phyloP scores from a whole-genome alignment of 345 rosid species.

The Bretschneidera sinensis region DNA sequence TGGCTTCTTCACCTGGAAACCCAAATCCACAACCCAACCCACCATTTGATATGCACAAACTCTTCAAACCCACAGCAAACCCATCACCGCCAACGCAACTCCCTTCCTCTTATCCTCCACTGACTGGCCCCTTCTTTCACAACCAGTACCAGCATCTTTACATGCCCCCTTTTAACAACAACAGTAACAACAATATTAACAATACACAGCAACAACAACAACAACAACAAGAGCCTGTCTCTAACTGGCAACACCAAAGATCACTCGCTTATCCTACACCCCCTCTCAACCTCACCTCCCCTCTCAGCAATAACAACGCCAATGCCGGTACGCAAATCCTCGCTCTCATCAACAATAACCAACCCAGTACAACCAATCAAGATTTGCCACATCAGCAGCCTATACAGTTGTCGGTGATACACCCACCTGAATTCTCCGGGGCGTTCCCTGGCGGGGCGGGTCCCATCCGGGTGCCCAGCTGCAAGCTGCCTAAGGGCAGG shows the following conservation, averaged over 20 bases:
- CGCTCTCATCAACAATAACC: conserved; percentile 49
- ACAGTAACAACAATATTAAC: neutral
- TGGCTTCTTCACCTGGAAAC: conserved; percentile 49
- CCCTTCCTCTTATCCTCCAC: conserved; percentile 56
- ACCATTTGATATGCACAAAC: conserved; percentile 37
- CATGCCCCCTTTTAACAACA: conserved; percentile 25
- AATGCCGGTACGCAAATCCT: conserved; percentile 65
- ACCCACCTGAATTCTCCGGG: conserved; percentile 27
- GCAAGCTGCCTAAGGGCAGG: conserved; percentile 58
- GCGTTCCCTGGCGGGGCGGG: conserved; percentile 28
- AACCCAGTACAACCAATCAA: conserved; percentile 18
- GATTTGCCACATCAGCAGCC: conserved; percentile 22
- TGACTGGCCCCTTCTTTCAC: conserved; percentile 42
- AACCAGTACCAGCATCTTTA: conserved; percentile 39
- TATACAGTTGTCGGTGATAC: conserved; percentile 14
- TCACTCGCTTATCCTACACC: conserved; percentile 37
- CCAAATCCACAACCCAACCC: conserved; percentile 29
- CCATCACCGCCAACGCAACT: neutral
- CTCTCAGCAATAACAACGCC: conserved; percentile 19
- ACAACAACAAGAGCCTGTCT: conserved; percentile 21
- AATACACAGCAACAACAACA: conserved; percentile 20
- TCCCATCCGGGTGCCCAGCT: conserved; percentile 44
- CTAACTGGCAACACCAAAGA: conserved; percentile 30
- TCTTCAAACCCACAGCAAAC: conserved; percentile 38
- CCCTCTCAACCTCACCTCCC: conserved; percentile 30